Conservation (phyloP, 345 rosid species). For the Erysimum cheiranthoides region DNA sequence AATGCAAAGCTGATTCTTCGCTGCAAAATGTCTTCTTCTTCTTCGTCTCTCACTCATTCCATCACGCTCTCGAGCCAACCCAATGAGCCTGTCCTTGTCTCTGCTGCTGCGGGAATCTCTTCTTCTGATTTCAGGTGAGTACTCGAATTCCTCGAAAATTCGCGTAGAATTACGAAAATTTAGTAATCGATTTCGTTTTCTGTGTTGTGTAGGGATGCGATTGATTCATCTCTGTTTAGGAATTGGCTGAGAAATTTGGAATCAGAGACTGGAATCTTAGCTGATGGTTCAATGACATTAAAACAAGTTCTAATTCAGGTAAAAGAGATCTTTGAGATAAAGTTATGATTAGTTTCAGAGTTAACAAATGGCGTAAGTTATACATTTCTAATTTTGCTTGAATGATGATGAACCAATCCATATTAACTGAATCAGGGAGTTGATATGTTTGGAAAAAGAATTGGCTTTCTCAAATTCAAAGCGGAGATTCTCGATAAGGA, state of each 20-base stretch:
- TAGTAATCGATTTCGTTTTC: not conserved
- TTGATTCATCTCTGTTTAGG: conserved; percentile 77
- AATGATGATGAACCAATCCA: no score
- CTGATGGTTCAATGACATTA: conserved; percentile 59
- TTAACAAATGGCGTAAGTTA: no score
- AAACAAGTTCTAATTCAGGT: conserved; percentile 84
- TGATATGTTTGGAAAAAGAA: conserved; percentile 82
- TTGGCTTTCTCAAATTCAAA: conserved; percentile 89
- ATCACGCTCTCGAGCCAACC: conserved; percentile 62
- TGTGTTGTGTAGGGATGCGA: conserved; percentile 55
- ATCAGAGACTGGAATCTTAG: conserved; percentile 73
- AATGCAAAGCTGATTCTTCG: conserved; percentile 11
- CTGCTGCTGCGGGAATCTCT: conserved; percentile 70
- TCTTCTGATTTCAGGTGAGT: conserved; percentile 71
- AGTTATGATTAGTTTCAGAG: no score
- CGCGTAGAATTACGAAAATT: not conserved
- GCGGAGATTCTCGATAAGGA: conserved; percentile 72
- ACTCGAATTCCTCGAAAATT: not conserved
- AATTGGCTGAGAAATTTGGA: conserved; percentile 86
- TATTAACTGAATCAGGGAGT: conserved; percentile 62
- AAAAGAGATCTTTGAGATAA: not conserved
- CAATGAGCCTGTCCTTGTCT: conserved; percentile 60
- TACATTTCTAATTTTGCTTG: no score
- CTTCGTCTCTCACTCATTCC: conserved; percentile 50
- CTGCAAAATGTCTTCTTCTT: conserved; percentile 54